Evolutionary conservation across 1,139 yeast species (phyloP).

Genomic region (Sugiyamaella sp.): DNA sequence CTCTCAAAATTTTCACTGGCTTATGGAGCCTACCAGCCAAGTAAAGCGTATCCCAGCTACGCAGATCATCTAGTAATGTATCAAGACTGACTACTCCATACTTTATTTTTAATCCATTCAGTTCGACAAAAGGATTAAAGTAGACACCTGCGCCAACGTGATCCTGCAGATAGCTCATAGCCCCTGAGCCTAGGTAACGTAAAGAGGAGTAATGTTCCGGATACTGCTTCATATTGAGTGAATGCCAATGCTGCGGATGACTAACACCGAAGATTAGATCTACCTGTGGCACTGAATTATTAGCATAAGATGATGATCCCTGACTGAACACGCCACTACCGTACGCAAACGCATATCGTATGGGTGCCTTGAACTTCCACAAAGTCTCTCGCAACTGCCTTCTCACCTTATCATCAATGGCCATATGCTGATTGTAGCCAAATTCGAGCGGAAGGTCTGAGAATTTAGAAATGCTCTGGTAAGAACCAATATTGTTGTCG

Average conservation of each 20-base stretch:
- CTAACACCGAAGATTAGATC: constrained; percentile 88
- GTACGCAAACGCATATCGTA: constrained; percentile 81
- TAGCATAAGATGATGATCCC: constrained; percentile 45
- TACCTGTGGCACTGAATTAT: constrained; percentile 60
- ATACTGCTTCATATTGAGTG: constrained; percentile 62
- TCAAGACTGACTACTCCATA: constrained; percentile 81
- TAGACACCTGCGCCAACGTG: constrained; percentile 85
- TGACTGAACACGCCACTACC: constrained; percentile 95
- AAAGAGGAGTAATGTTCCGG: constrained; percentile 78
- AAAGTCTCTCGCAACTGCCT: constrained; percentile 55
- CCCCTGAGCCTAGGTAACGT: constrained; percentile 60
- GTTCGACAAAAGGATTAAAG: constrained; percentile 83
- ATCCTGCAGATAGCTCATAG: constrained; percentile 62
- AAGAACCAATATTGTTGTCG: constrained; percentile 33
- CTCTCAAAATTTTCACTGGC: constrained; percentile 79
- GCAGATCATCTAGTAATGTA: constrained; percentile 64
- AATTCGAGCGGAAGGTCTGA: constrained; percentile 56
- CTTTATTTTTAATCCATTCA: constrained; percentile 67
- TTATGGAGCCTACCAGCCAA: constrained; percentile 93
- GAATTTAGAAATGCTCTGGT: constrained; percentile 43
- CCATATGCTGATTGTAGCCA: constrained; percentile 61
- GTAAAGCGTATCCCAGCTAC: constrained; percentile 83
- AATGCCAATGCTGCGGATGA: constrained; percentile 74
- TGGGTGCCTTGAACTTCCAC: constrained; percentile 66
- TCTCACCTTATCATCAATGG: constrained; percentile 50